These are phyloP conservation scores for Sugiyamaella chiloensis DNA, from an alignment of 805 yeast species.

Conservation along the genomic window DNA sequence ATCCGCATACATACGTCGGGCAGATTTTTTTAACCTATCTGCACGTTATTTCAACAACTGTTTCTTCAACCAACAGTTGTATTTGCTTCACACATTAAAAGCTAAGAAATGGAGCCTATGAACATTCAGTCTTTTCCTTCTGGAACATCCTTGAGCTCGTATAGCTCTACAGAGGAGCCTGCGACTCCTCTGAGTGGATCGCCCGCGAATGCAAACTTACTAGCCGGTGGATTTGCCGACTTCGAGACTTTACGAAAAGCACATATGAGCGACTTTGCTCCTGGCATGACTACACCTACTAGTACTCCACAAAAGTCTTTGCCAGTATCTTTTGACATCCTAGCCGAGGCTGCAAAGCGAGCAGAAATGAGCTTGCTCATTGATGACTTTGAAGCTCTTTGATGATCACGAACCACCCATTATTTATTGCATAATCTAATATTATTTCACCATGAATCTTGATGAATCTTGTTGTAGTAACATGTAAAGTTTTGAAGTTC, in stretches of 20 bases:
- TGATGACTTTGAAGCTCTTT: constrained; percentile 25
- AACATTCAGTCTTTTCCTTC: constrained; percentile 2
- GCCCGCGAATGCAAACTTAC: neutral
- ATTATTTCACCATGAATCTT: no score
- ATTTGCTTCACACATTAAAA: neutral
- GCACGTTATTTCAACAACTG: no score
- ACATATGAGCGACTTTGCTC: constrained; percentile 1
- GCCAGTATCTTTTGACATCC: constrained; percentile 24
- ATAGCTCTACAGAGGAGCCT: neutral
- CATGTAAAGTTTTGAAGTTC: no score
- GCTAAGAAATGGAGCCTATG: neutral
- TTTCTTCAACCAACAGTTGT: no score
- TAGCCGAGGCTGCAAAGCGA: constrained; percentile 34
- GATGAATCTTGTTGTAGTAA: no score
- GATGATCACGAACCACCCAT: no score
- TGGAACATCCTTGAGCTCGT: constrained; percentile 1
- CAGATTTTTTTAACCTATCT: no score
- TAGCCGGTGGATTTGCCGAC: neutral
- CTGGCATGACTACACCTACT: constrained; percentile 14
- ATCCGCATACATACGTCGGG: no score
- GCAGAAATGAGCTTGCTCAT: constrained; percentile 33
- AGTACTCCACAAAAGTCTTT: neutral
- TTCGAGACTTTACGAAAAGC: neutral
- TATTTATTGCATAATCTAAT: constrained; percentile 2
- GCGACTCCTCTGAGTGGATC: neutral